A percentile compares a stretch with the other conserved stretches of the same genome.
These are phyloP conservation scores for Stemphylium beticola DNA, from an alignment of 2,329 filamentous ascomycete species.

Conservation along the genomic window DNA sequence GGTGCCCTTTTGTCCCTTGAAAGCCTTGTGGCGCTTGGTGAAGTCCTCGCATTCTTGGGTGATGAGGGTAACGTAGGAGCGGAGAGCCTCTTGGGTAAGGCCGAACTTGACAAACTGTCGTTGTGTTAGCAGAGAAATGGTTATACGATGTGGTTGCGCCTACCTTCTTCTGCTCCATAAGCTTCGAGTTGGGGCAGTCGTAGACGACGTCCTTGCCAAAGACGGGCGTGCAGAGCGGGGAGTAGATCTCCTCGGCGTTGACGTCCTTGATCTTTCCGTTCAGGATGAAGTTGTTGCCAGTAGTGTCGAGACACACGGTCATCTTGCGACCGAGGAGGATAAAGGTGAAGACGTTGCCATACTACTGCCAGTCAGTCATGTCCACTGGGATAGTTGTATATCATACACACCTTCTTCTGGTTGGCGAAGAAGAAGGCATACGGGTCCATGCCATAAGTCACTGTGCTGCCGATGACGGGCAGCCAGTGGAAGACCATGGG, in stretches of 20 bases:
- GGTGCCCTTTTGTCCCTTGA: conserved; percentile 71
- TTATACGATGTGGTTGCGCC: conserved; percentile 19
- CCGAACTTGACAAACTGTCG: conserved; percentile 79
- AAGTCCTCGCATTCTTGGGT: conserved; percentile 75
- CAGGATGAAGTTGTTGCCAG: conserved; percentile 88
- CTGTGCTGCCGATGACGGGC: conserved; percentile 82
- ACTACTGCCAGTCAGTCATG: conserved; percentile 57
- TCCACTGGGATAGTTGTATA: conserved; percentile 1
- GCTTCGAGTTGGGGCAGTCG: conserved; percentile 86
- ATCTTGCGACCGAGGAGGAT: conserved; percentile 87
- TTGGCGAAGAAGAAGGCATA: conserved; percentile 80
- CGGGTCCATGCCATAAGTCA: conserved; percentile 94
- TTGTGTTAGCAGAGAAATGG: conserved; percentile 10
- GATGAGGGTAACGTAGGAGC: conserved; percentile 79
- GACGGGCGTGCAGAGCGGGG: conserved; percentile 71
- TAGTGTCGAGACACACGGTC: conserved; percentile 80
- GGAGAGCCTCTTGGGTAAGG: conserved; percentile 76
- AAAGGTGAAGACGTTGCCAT: conserved; percentile 90
- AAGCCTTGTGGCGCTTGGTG: conserved; percentile 69
- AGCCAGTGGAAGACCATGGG: conserved; percentile 70
- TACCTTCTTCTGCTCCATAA: conserved; percentile 97
- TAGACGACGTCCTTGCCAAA: conserved; percentile 90
- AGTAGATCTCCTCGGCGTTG: conserved; percentile 89
- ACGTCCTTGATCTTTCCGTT: conserved; percentile 91
- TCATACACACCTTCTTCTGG: conserved; percentile 70